These are phyloP conservation scores for Russula vinacea DNA, from an alignment of 768 basidiomycete species.

Conservation along the genomic window DNA sequence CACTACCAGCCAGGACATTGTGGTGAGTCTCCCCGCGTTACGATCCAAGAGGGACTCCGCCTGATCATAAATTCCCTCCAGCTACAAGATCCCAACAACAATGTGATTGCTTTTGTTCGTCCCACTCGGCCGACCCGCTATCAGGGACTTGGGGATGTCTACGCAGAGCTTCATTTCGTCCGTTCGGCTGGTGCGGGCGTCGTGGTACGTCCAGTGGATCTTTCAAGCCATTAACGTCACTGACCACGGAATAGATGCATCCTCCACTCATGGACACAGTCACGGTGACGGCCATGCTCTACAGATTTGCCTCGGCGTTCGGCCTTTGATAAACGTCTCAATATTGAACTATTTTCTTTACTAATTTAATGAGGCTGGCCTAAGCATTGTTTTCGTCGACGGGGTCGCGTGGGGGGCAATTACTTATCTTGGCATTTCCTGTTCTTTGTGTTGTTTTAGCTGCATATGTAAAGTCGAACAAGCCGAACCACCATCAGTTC, in stretches of 20 bases:
- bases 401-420: slow-evolving; percentile 23
- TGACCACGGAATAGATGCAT: slow-evolving; percentile 55
- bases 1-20: slow-evolving; percentile 48
- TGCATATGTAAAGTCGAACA: slow-evolving; percentile 29
- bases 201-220: slow-evolving; percentile 50
- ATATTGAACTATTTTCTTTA: slow-evolving; percentile 20
- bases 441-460: slow-evolving; percentile 18
- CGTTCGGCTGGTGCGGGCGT: slow-evolving; percentile 76
- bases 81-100: slow-evolving; percentile 69
- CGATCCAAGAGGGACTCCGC: slow-evolving; percentile 10
- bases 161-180: slow-evolving; percentile 81
- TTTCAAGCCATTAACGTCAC: slow-evolving; percentile 22
- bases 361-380: slow-evolving; percentile 28
- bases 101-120: slow-evolving; percentile 75
- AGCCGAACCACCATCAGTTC: slow-evolving; percentile 21
- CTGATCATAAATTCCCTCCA: slow-evolving; percentile 34
- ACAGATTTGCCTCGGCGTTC: slow-evolving; percentile 65
- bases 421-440: slow-evolving; percentile 31
- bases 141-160: slow-evolving; percentile 78
- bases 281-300: slow-evolving; percentile 80
- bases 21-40: slow-evolving; percentile 38
- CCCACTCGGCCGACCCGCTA: slow-evolving; percentile 75
- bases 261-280: slow-evolving; percentile 90
- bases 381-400: slow-evolving; percentile 23
- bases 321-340: slow-evolving; percentile 35